Percentiles rank a stretch among this genome's conserved stretches.
These are phyloP conservation scores for Delonix regia DNA, from an alignment of 306 rosid species.

Conservation along the genomic window DNA sequence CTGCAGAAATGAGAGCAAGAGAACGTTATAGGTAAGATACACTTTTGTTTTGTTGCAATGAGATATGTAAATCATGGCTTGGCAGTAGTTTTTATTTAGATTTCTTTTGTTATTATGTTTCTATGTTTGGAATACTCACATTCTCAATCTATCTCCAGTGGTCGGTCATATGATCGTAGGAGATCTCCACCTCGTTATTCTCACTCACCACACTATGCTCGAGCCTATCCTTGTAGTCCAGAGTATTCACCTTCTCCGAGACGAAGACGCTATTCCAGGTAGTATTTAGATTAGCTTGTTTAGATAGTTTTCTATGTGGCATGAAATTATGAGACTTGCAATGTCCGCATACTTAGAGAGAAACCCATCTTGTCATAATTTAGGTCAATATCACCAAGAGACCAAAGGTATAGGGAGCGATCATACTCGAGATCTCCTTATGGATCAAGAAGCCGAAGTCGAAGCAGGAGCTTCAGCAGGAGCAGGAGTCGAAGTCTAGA, in stretches of 20 bases:
- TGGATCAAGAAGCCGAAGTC: conserved; percentile 53
- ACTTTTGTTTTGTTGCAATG: not conserved
- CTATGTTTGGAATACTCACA: not conserved
- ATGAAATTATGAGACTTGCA: not conserved
- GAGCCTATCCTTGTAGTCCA: conserved; percentile 55
- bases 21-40: conserved; percentile 55
- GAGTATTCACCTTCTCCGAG: conserved; percentile 59
- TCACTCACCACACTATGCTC: conserved; percentile 50
- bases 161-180: conserved; percentile 51
- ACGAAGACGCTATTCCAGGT: conserved; percentile 59
- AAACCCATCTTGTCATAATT: not conserved
- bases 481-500: conserved; percentile 57
- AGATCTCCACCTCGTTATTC: conserved; percentile 45
- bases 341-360: not conserved
- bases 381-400: conserved; percentile 77
- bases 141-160: conserved; percentile 32
- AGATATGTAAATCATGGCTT: not conserved
- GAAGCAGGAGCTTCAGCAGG: conserved; percentile 49
- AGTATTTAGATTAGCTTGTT: not conserved
- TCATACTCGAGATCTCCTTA: conserved; percentile 69
- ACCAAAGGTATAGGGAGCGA: conserved; percentile 44
- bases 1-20: conserved; percentile 81
- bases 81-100: not conserved
- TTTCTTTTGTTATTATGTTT: not conserved
- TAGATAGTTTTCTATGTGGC: not conserved